Evolutionary conservation across 257 asterid genomes (phyloP).

Genomic region (Solanum chiquidenum): DNA sequence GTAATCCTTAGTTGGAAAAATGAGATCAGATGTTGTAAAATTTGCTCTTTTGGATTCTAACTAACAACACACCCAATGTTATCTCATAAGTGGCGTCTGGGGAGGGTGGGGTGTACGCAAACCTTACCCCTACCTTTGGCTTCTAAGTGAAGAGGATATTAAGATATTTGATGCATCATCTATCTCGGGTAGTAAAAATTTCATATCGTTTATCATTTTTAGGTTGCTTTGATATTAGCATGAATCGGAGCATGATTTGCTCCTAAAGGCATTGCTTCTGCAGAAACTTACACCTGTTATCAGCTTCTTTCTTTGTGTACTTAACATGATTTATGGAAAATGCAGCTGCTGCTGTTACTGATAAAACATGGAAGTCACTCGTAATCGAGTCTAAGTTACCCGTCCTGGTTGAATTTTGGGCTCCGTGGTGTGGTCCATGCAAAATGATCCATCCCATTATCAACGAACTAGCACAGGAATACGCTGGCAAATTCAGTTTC

Average conservation of each 20-base stretch:
- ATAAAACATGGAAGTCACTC: slow-evolving; percentile 46
- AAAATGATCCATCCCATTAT: slow-evolving; percentile 82
- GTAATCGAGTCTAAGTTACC: slow-evolving; percentile 52
- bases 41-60: background rate
- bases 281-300: background rate
- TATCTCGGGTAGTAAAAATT: background rate
- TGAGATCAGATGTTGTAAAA: background rate
- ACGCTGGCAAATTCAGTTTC: slow-evolving; percentile 68
- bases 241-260: background rate
- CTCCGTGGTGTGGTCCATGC: slow-evolving; percentile 99
- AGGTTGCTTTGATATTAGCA: background rate
- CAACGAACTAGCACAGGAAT: slow-evolving; percentile 62
- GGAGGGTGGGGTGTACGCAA: background rate
- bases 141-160: background rate
- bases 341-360: slow-evolving; percentile 58
- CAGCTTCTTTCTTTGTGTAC: slow-evolving; percentile 1
- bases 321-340: background rate
- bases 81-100: background rate
- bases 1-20: background rate
- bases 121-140: background rate
- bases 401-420: slow-evolving; percentile 93
- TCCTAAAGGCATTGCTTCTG: background rate
- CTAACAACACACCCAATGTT: background rate
- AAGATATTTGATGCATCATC: background rate
- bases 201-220: background rate